Evolutionary conservation across 768 basidiomycete genomes (phyloP), one percentile per base, ranked within the genome.

Genomic region (Pisolithus tinctorius): DNA sequence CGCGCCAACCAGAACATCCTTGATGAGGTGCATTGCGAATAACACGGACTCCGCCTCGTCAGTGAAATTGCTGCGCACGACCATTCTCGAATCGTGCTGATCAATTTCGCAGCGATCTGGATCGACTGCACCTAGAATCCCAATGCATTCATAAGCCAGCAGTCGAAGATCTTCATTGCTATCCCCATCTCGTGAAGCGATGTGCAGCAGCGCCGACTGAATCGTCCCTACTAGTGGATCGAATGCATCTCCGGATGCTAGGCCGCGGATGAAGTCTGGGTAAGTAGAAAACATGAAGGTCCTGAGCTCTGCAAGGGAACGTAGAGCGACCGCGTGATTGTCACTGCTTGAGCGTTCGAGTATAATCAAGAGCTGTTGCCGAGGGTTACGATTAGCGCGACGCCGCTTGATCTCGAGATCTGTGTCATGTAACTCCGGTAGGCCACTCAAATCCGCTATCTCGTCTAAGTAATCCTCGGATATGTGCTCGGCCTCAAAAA

Each of bases 101-200:
- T 72, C 70, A 17, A 91, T 74, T 55, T 90, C 86, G 60, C 88
- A 87, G 45, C 96, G 79, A 71, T 98, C 95, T 0, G 95, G 95
- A 67, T 99, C 96, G 16, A 94, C 77, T 2, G 96, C 96, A 6
- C 96, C 96, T 11, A 98, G 70, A 20, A 90, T 79, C 1, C 94
- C 93, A 50, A 98, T 82, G 63, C 91, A 96, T 62, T 96, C 90
- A 61, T 86, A 93, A 1, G 92, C 86, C 17, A 88, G 67, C 40
- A 81, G 70, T 16, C 83, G 82, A 8, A 93, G 61, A 1, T 74
- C 61, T 42, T 93, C 86, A 5, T 77, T 76, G 6, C 78, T 81
- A 45, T 94, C 90, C 1, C 83, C 84, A 55, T 95, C 93, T 8
- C 90, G 80, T 48, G 81, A 81, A 0, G 87, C 85, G 0, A 84